Evolutionary conservation across 768 basidiomycete genomes (phyloP), one percentile per base, ranked within the genome.

Genomic region (Postia placenta): DNA sequence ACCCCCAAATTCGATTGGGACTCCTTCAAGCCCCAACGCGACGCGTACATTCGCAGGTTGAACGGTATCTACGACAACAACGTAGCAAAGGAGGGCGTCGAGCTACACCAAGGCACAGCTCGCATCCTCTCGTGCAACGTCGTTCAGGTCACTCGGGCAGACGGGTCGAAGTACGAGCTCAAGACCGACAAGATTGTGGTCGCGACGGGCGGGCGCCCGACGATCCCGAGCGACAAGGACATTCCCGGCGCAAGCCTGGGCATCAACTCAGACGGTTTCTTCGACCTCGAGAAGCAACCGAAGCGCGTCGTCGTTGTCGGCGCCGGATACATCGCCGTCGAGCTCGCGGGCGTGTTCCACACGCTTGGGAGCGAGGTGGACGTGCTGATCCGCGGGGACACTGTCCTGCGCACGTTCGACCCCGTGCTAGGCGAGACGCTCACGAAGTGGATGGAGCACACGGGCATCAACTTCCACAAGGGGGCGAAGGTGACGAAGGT

Each of bases 261-360:
- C 23, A 95, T 92, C 56, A 74, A 85, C 68, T 95, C 92, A 7
- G 96, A 99, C 65, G 94, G 93, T 2, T 99, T 99, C 75, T 99
- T 99, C 60, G 90, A 82, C 39, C 80, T 99, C 39, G 81, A 81
- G 56, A 78, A 86, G 45, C 92, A 95, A 65, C 96, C 96, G 7
- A 90, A 86, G 68, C 81, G 92, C 50, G 93, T 96, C 25, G 94
- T 85, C 2, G 85, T 98, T 47, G 84, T 97, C 37, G 96, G 96
- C 40, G 96, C 96, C 12, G 96, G 96, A 1, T 99, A 99, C 66
- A 98, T 99, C 57, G 93, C 93, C 15, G 90, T 97, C 53, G 96
- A 99, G 68, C 81, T 99, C 40, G 92, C 95, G 4, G 96, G 96
- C 17, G 81, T 99, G 47, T 81, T 99, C 69, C 81, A 97, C 67